A percentile compares a stretch with the other conserved stretches of the same genome.
These are phyloP conservation scores for Daldinia bambusicola DNA, from an alignment of 495 filamentous ascomycete genomes.

Conservation along the genomic window DNA sequence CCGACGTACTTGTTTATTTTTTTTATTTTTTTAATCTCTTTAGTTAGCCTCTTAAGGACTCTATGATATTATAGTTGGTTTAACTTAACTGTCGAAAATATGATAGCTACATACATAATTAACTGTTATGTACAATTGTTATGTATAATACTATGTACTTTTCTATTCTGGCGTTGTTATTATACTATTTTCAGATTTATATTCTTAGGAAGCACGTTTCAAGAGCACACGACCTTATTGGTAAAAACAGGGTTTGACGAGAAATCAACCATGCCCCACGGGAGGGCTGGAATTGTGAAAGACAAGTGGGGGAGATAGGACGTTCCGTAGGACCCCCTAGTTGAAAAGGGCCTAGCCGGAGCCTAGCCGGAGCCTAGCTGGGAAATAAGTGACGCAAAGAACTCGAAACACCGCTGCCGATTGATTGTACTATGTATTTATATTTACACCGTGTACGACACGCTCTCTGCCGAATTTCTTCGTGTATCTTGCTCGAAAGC, in stretches of 20 bases:
- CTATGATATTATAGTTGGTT: too few relatives aligned
- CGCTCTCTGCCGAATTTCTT: slow-evolving; percentile 3
- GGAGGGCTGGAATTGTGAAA: background rate
- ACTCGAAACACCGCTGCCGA: background rate
- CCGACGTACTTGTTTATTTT: too few relatives aligned
- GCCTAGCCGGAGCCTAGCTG: slow-evolving; percentile 24
- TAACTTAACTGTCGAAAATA: too few relatives aligned
- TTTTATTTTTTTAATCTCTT: too few relatives aligned
- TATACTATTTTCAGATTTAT: background rate
- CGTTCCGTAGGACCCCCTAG: slow-evolving; percentile 3
- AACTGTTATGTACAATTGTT: too few relatives aligned
- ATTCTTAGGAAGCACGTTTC: slow-evolving; percentile 31
- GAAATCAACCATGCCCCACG: slow-evolving; percentile 1
- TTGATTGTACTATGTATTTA: slow-evolving; percentile 9
- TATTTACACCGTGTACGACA: slow-evolving; percentile 25
- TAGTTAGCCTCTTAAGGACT: too few relatives aligned
- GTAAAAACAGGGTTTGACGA: slow-evolving; percentile 1
- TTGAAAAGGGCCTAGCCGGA: slow-evolving; percentile 10
- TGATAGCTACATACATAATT: too few relatives aligned
- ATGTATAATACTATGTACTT: too few relatives aligned
- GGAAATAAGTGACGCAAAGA: slow-evolving; percentile 34
- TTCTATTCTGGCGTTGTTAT: background rate
- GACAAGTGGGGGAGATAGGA: background rate
- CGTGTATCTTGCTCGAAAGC: background rate
- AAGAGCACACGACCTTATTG: slow-evolving; percentile 27